Evolutionary conservation across 768 basidiomycete species (phyloP), one percentile per base, ranked within the genome.

Genomic region (Exsudoporus frostii): DNA sequence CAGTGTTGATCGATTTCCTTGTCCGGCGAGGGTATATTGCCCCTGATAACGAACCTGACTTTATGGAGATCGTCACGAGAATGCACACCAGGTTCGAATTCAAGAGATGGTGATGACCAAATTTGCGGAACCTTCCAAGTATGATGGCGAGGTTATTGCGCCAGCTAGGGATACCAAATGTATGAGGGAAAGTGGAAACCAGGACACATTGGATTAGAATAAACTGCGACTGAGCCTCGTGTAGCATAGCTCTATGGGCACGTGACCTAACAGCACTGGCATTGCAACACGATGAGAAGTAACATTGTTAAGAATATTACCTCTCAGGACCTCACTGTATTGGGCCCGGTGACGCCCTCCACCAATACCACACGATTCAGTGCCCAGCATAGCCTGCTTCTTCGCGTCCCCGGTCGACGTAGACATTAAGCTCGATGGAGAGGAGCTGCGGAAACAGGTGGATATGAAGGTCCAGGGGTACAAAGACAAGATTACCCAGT

Each of bases 371-470:
- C 29, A 44, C 44, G 34, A 25, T 41, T 24, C 22, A 37, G 38
- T 17, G 27, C 36, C 48, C n/a, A 34, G 9, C 25, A 65, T 94
- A 41, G 85, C 89, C 3, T 95, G 90, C 73, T 96, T 97, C 78
- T 97, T 97, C 68, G 81, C 86, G 43, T 88, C 88, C 7, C 90
- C 93, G 2, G 83, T 98, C 55, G 95, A 98, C 64, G 80, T 98
- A 15, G 93, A 97, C 67, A 74, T 99, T 65, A 87, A 87, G 65
- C 80, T 98, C 30, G 85, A 90, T 43, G 88, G 84, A 33, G 94
- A 98, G 66, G 91, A 97, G 33, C 74, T 83, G 41, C 79, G 95
- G 56, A 94, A 92, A 70, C 87, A 90, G 58, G 85, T 96, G 3
- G 96, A 98, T 42, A 79, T 88, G 60, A 97, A 97, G 73, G n/a